Evolutionary conservation across 75 land plant species (phyloP).

Genomic region (Pinus albicaulis): DNA sequence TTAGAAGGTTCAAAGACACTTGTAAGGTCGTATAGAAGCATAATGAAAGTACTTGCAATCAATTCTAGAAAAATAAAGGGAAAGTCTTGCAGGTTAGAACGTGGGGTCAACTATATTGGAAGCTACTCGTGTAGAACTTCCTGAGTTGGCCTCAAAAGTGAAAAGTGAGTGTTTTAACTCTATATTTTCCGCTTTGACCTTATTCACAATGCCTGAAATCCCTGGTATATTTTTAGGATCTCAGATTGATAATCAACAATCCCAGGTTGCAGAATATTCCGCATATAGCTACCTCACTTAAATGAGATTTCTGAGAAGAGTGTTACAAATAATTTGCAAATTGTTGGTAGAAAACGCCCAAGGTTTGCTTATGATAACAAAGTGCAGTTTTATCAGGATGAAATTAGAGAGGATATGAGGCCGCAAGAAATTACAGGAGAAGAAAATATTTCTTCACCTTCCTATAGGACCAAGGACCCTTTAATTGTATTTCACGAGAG

Average conservation of each 20-base stretch:
- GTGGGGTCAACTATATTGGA: constrained; percentile 48
- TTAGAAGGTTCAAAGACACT: constrained; percentile 78
- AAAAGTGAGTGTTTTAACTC: constrained; percentile 24
- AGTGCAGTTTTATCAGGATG: constrained; percentile 1
- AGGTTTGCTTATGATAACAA: background rate
- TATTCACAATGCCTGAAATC: constrained; percentile 1
- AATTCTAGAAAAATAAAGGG: constrained; percentile 87
- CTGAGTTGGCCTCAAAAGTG: constrained; percentile 69
- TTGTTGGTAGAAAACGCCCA: background rate
- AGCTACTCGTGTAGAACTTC: constrained; percentile 70
- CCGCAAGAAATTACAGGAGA: background rate
- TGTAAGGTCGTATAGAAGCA: constrained; percentile 89
- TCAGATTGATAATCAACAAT: background rate
- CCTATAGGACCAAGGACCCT: background rate
- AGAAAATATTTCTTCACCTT: constrained; percentile 1
- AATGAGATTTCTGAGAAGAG: constrained; percentile 21
- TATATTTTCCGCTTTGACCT: constrained; percentile 5
- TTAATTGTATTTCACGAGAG: background rate
- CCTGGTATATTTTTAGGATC: background rate
- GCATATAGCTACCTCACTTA: constrained; percentile 31
- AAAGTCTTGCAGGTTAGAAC: constrained; percentile 70
- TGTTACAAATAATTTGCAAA: background rate
- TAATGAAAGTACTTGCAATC: constrained; percentile 92
- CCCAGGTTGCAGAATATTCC: constrained; percentile 23
- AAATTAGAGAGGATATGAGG: background rate